Base-by-base conservation (phyloP, 495 filamentous ascomycete genomes). In the Sordaria brevicollis region DNA sequence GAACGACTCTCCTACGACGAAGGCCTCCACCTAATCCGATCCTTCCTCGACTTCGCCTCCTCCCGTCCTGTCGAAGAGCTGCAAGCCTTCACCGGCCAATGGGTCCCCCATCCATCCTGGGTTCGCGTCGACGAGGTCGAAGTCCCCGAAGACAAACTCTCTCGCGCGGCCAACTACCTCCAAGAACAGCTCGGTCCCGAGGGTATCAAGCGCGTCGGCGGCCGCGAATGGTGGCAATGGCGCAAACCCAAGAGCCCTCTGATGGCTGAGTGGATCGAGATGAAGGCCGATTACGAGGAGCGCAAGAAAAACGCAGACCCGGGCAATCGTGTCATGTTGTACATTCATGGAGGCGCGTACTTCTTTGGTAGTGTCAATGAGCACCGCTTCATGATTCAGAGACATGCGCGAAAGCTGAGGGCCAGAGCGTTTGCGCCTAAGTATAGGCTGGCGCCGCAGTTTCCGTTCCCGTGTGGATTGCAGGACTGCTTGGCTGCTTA, bases 201-300 rank as follows among this genome's bases (percentile, higher is more conserved):
- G 17, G 94, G 92, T 0, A 83, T 97, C 25, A 79, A 84, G 29
- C 85, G 86, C 43, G 86, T 97, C 2, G 94, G 94, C 21, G 94
- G 94, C 0, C 84, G 86, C 78, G 87, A 87, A 43, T 98, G 94
- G 94, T 98, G 94, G 94, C 92, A 93, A 81, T 98, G 94, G 94
- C 88, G 94, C 68, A 79, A 80, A 67, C 81, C 81, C 9, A 81
- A 85, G 17, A 84, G 81, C 35, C 85, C 86, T 0, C 79, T 96
- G 66, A 88, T 88, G 75, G 93, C 91, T 2, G 95, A 98, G 77
- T 97, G 93, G 94, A 90, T 98, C 72, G 95, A 97, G 83, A 97
- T 97, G 94, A 88, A 88, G 69, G 84, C 86, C 68, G 91, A 97
- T 73, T 91, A 93, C 74, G 80, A 90, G 65, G 86, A 89, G 74